A percentile compares a stretch with the other conserved stretches of the same genome.
phyloP scores from a whole-genome alignment of 2,329 filamentous ascomycete species.

The Aureobasidium musti region DNA sequence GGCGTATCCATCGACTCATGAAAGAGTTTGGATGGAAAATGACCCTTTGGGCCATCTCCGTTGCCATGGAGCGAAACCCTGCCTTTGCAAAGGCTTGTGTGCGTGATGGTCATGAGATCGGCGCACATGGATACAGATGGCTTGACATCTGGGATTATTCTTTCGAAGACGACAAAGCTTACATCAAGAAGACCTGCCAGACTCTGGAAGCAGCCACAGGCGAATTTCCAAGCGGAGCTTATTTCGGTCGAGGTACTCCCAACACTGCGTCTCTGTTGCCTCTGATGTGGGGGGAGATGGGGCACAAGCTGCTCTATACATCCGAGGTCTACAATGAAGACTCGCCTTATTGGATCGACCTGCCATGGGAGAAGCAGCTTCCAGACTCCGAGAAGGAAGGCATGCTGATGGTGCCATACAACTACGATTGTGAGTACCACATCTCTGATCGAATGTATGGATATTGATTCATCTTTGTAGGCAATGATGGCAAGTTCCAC shows the following conservation, averaged over 20 bases:
- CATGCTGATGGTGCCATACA: conserved; percentile 57
- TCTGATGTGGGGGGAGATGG: conserved; percentile 56
- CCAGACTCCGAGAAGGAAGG: conserved; percentile 48
- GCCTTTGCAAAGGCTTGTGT: conserved; percentile 46
- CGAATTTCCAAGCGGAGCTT: conserved; percentile 53
- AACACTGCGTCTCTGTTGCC: conserved; percentile 52
- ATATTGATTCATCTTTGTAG: conserved; percentile 26
- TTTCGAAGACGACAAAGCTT: conserved; percentile 51
- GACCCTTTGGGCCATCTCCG: conserved; percentile 47
- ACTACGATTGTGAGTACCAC: conserved; percentile 46
- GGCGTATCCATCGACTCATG: conserved; percentile 48
- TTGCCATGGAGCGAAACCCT: conserved; percentile 47
- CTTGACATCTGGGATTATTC: conserved; percentile 50
- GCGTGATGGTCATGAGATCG: conserved; percentile 47
- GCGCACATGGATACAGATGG: conserved; percentile 48
- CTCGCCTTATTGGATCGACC: conserved; percentile 58
- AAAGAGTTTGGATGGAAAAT: conserved; percentile 49
- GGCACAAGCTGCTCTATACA: conserved; percentile 54
- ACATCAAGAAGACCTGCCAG: conserved; percentile 50
- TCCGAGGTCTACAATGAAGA: conserved; percentile 58
- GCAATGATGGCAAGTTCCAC: conserved; percentile 50
- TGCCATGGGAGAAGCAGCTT: conserved; percentile 51
- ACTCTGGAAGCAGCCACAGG: conserved; percentile 49
- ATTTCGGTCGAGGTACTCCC: conserved; percentile 52
- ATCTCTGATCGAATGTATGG: neutral